Conservation (phyloP, 257 asterid genomes). For the Asclepias syriaca region DNA sequence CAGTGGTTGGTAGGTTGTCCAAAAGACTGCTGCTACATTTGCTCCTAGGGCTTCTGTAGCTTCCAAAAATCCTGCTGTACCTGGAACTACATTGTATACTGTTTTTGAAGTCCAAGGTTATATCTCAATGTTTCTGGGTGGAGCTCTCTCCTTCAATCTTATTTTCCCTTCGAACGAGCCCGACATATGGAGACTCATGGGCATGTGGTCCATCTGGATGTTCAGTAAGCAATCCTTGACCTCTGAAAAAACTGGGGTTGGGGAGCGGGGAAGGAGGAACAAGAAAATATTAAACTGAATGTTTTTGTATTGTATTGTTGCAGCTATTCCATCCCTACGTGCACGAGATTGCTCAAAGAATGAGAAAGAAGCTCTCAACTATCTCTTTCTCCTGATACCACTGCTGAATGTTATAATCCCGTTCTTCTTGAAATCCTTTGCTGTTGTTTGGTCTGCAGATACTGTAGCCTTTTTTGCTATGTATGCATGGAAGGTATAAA, state of each 20-base stretch:
- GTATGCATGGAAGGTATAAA: constrained; percentile 95
- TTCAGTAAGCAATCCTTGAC: constrained; percentile 61
- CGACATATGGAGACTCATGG: constrained; percentile 92
- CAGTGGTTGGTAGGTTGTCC: constrained; percentile 57
- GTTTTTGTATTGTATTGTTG: constrained; percentile 22
- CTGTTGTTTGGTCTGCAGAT: constrained; percentile 95
- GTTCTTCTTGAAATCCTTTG: constrained; percentile 84
- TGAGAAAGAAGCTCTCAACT: constrained; percentile 94
- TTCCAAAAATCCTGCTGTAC: constrained; percentile 75
- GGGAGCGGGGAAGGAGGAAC: background rate
- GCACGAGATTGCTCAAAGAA: constrained; percentile 95
- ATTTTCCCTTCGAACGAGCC: constrained; percentile 87
- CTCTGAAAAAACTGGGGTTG: background rate
- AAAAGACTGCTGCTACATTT: constrained; percentile 95
- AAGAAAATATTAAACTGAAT: background rate
- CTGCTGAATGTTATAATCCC: constrained; percentile 75
- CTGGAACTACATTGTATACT: constrained; percentile 65
- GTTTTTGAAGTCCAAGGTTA: constrained; percentile 91
- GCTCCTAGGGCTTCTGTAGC: constrained; percentile 97
- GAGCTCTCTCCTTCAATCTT: constrained; percentile 87
- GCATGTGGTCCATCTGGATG: constrained; percentile 99
- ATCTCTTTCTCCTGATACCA: constrained; percentile 77
- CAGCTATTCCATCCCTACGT: constrained; percentile 96
- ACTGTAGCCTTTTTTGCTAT: constrained; percentile 65
- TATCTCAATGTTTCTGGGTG: constrained; percentile 68